phyloP scores from a whole-genome alignment of 305 asterid species.

The Fraxinus platypoda region DNA sequence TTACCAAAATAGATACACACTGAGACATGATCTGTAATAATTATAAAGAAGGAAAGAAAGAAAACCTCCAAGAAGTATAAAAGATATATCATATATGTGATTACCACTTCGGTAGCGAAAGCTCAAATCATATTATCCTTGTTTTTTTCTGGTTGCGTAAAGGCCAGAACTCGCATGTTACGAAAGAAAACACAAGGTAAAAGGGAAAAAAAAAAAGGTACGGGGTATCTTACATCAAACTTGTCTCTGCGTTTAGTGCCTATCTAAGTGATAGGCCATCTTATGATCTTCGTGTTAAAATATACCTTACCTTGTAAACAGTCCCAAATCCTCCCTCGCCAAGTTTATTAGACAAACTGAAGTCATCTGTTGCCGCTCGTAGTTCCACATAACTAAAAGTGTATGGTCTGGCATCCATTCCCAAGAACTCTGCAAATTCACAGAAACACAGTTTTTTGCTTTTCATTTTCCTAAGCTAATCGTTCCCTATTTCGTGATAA shows the following conservation, averaged over 20 bases:
- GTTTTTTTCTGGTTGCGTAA: not conserved
- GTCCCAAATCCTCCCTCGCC: constrained; percentile 8
- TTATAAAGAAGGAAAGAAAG: not conserved
- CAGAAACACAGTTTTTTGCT: not conserved
- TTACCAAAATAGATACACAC: not conserved
- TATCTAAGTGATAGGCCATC: not conserved
- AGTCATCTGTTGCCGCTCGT: not conserved
- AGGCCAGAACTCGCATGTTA: not conserved
- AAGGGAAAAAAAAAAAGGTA: not conserved
- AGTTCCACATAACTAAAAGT: not conserved
- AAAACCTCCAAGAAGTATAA: not conserved
- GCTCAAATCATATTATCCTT: not conserved
- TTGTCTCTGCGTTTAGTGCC: not conserved
- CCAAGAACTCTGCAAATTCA: not conserved
- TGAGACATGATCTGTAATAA: not conserved
- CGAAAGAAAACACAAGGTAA: not conserved
- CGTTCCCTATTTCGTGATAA: not conserved
- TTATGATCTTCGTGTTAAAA: not conserved
- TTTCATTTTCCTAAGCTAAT: not conserved
- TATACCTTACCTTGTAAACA: not conserved
- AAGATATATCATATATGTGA: not conserved
- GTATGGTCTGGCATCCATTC: constrained; percentile 1
- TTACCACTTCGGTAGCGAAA: not conserved
- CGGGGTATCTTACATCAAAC: not conserved
- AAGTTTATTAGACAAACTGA: not conserved